Percentiles rank a stretch among this genome's conserved stretches.
These are phyloP conservation scores for Viola pubescens DNA, from an alignment of 441 rosid genomes.

Conservation along the genomic window DNA sequence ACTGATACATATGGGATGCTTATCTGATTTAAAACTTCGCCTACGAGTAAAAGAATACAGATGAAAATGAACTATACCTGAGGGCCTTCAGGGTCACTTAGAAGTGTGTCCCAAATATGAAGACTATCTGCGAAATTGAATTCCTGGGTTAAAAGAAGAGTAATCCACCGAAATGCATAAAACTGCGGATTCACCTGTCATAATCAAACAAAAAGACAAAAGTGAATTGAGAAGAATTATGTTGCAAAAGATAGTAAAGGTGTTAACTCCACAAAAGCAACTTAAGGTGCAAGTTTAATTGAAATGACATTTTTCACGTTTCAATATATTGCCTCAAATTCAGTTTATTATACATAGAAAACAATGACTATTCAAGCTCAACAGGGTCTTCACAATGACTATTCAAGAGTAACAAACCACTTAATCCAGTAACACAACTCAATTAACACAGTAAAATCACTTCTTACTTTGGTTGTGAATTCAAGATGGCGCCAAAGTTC, in stretches of 20 bases:
- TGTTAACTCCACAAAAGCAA: not conserved
- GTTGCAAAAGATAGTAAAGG: not conserved
- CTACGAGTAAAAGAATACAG: constrained; percentile 1
- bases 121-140: constrained; percentile 83
- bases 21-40: not conserved
- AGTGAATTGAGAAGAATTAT: constrained; percentile 13
- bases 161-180: constrained; percentile 96
- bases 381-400: too few species aligned
- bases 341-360: too few species aligned
- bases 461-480: constrained; percentile 80
- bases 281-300: too few species aligned
- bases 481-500: constrained; percentile 99
- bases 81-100: constrained; percentile 92
- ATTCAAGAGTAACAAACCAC: not conserved
- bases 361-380: not conserved
- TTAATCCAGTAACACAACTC: not conserved
- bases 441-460: constrained; percentile 2
- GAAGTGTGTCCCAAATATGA: constrained; percentile 94
- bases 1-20: not conserved
- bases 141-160: constrained; percentile 90
- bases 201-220: constrained; percentile 16
- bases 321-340: too few species aligned
- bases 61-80: constrained; percentile 41
- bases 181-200: constrained; percentile 94
- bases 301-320: too few species aligned